Evolutionary conservation across 768 basidiomycete species (phyloP).

Genomic region (Termitomyces sp.): DNA sequence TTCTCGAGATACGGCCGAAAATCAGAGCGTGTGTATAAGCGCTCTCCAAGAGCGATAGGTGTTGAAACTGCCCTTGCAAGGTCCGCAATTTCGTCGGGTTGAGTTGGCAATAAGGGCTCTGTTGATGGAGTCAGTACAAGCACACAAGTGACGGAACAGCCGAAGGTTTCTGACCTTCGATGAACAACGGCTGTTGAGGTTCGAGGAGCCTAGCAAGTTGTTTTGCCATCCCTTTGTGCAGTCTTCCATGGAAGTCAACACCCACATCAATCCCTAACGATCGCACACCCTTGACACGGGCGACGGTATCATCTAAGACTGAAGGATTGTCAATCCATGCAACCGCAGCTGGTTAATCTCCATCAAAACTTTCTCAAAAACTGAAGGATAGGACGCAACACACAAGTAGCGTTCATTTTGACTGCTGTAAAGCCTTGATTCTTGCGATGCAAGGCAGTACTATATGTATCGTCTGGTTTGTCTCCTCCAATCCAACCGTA

Average conservation of each 20-base stretch:
- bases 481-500: slow-evolving; percentile 60
- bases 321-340: slow-evolving; percentile 60
- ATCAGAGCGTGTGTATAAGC: slow-evolving; percentile 56
- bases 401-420: slow-evolving; percentile 68
- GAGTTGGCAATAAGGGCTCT: slow-evolving; percentile 57
- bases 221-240: slow-evolving; percentile 66
- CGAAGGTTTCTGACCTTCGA: slow-evolving; percentile 38
- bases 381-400: neutral
- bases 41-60: slow-evolving; percentile 59
- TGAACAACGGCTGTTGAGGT: slow-evolving; percentile 54
- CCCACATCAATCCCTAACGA: slow-evolving; percentile 57
- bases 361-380: neutral
- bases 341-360: slow-evolving; percentile 21
- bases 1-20: slow-evolving; percentile 61
- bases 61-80: slow-evolving; percentile 46
- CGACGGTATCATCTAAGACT: slow-evolving; percentile 42
- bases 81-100: slow-evolving; percentile 57
- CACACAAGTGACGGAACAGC: neutral
- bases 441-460: slow-evolving; percentile 46
- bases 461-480: slow-evolving; percentile 45
- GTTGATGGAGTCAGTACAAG: neutral
- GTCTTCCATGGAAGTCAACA: slow-evolving; percentile 64
- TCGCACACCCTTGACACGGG: slow-evolving; percentile 46
- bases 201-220: slow-evolving; percentile 60
- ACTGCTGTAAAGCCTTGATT: slow-evolving; percentile 63